These are phyloP conservation scores for Ganoderma sinense DNA, from an alignment of 1,284 basidiomycete species.

Conservation along the genomic window DNA sequence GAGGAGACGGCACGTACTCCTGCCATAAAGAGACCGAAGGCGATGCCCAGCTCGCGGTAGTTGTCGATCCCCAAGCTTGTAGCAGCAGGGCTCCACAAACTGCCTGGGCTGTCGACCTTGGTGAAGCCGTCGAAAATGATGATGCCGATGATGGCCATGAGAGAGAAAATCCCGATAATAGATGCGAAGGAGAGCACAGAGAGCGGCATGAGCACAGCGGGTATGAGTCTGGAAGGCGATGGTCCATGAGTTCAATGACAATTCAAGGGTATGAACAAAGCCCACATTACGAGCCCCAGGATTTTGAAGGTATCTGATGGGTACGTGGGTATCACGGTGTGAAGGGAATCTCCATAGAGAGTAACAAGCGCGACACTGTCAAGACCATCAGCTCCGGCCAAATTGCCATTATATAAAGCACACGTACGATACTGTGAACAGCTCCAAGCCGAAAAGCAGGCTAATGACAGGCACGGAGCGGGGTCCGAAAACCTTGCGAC, in stretches of 20 bases:
- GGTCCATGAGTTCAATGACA: neutral
- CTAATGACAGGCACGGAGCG: slow-evolving; percentile 75
- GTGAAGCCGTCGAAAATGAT: slow-evolving; percentile 87
- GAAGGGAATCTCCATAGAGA: slow-evolving; percentile 86
- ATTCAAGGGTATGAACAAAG: slow-evolving; percentile 16
- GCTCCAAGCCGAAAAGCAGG: slow-evolving; percentile 83
- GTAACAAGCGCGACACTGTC: slow-evolving; percentile 84
- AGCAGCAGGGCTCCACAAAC: slow-evolving; percentile 76
- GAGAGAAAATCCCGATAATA: slow-evolving; percentile 84
- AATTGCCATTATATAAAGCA: neutral
- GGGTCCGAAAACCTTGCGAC: slow-evolving; percentile 85
- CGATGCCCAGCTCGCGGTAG: slow-evolving; percentile 70
- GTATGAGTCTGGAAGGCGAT: slow-evolving; percentile 64
- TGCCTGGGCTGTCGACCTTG: slow-evolving; percentile 84
- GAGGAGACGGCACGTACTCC: slow-evolving; percentile 62
- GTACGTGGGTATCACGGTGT: slow-evolving; percentile 72
- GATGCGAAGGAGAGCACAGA: slow-evolving; percentile 88
- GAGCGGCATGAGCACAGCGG: slow-evolving; percentile 86
- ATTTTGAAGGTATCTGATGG: slow-evolving; percentile 81
- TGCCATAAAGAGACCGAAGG: slow-evolving; percentile 95
- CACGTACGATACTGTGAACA: slow-evolving; percentile 79
- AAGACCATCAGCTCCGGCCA: neutral
- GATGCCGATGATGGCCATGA: slow-evolving; percentile 79
- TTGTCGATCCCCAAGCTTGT: slow-evolving; percentile 72
- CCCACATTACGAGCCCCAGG: slow-evolving; percentile 76